phyloP scores from a whole-genome alignment of 768 basidiomycete species.

The Mycena latifolia region DNA sequence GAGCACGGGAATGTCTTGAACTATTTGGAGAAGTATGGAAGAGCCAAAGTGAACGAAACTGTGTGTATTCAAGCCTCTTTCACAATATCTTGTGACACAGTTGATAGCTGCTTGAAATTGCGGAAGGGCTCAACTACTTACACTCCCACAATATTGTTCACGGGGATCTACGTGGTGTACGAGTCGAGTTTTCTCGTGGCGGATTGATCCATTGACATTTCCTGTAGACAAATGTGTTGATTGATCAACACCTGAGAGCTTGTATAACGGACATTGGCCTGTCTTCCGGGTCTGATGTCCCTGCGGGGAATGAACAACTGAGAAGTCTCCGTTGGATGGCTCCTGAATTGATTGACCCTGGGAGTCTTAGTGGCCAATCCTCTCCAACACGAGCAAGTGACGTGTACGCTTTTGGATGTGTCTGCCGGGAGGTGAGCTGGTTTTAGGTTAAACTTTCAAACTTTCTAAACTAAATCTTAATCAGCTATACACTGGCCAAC shows the following conservation, averaged over 20 bases:
- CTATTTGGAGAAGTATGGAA: not conserved
- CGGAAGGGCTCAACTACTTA: not conserved
- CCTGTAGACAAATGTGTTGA: constrained; percentile 2
- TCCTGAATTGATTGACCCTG: too few species aligned
- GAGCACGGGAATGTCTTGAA: not conserved
- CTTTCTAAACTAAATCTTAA: too few species aligned
- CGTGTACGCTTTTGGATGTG: constrained; percentile 12
- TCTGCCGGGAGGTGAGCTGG: not conserved
- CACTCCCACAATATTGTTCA: not conserved
- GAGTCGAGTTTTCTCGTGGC: not conserved
- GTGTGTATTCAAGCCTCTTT: not conserved
- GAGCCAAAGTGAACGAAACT: not conserved
- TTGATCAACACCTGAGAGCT: not conserved
- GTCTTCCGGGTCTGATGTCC: not conserved
- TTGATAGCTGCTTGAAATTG: constrained; percentile 5
- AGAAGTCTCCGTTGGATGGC: constrained; percentile 14
- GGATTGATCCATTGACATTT: not conserved
- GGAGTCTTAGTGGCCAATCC: not conserved
- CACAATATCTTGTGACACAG: not conserved
- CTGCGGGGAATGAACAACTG: not conserved
- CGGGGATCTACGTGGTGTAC: constrained; percentile 12
- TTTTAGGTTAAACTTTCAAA: not conserved
- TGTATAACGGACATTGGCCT: constrained; percentile 10
- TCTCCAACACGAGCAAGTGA: constrained; percentile 1
- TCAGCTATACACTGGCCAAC: constrained; percentile 6